Base-by-base conservation (phyloP, 495 filamentous ascomycete species). In the Hypoxylon intermedium region DNA sequence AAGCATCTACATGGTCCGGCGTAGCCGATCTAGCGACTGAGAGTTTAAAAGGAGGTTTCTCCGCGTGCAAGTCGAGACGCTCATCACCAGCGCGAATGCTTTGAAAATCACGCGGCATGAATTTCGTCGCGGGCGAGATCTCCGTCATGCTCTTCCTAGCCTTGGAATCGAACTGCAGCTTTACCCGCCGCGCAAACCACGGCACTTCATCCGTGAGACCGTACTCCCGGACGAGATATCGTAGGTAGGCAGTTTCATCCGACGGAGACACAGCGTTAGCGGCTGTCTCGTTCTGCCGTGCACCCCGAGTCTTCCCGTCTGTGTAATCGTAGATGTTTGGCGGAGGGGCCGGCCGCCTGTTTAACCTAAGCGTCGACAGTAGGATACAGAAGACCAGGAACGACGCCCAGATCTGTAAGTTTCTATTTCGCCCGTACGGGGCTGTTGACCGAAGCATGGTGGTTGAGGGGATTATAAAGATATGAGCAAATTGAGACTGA, bases 1-100 rank as follows among this genome's bases (percentile, higher is more conserved):
- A 84, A 6, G 79, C 83, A 60, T 84, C 78, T 31, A 64, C 13
- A 19, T 55, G 34, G 49, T 60, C 43, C 47, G 52, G 42, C 48
- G 13, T 70, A 51, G 42, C 41, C 19, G 52, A 67, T 61, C 34
- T 64, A 16, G 50, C 21, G 23, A 62, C 46, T 3, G 66, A 44
- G 34, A 65, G 9, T 30, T 42, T 47, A 5, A 65, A 20, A 12
- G 49, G 4, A 5, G 34, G 16, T 19, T 28, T 44, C 30, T 51
- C 47, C 5, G 47, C 57, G 20, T 44, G 18, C 11, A 63, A 34
- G 21, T 53, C 36, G 16, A 69, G 41, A 20, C 41, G 24, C n/a
- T 64, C 60, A 34, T 54, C 45, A 45, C 58, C 58, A 11, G 63
- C 24, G 15, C 53, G 46, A 13, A 56, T 51, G 6, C 58, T 21